Evolutionary conservation across 2,329 filamentous ascomycete species (phyloP).

Genomic region (Coleophoma cylindrospora): DNA sequence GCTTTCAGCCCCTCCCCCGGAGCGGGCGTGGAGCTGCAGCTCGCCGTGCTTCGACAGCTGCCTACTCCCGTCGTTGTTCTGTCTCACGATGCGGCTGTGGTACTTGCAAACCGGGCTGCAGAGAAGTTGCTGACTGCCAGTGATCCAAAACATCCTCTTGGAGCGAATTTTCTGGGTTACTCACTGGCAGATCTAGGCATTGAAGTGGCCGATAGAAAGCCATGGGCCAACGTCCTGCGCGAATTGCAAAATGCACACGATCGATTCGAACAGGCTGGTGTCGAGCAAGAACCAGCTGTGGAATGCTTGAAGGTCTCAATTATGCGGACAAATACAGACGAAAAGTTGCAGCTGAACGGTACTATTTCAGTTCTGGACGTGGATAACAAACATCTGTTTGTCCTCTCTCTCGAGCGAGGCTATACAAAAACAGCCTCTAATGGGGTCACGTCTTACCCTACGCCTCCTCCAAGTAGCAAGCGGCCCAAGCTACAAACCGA

Average conservation of each 20-base stretch:
- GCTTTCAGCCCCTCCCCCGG: no score
- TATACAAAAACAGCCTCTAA: neutral
- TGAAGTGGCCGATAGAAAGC: constrained; percentile 4
- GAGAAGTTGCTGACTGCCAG: constrained; percentile 5
- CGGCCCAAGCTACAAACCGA: neutral
- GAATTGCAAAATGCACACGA: constrained; percentile 2
- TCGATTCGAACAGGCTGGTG: neutral
- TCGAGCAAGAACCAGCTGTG: neutral
- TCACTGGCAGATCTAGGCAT: constrained; percentile 9
- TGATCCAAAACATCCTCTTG: constrained; percentile 3
- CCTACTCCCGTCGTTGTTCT: constrained; percentile 16
- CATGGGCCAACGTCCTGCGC: constrained; percentile 11
- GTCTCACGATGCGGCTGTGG: constrained; percentile 5
- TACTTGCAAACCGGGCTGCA: constrained; percentile 13
- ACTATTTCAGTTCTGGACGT: neutral
- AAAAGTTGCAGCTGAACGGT: constrained; percentile 6
- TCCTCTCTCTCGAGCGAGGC: constrained; percentile 9
- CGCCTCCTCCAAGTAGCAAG: no score
- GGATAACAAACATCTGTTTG: constrained; percentile 5
- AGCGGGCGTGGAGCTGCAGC: constrained; percentile 11
- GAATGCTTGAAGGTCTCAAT: neutral
- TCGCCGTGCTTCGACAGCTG: constrained; percentile 12
- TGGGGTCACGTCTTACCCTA: neutral
- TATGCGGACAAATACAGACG: neutral
- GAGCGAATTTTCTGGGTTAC: constrained; percentile 3